Conservation (phyloP, 163 green algal genomes). For the Scenedesmus sp. region DNA sequence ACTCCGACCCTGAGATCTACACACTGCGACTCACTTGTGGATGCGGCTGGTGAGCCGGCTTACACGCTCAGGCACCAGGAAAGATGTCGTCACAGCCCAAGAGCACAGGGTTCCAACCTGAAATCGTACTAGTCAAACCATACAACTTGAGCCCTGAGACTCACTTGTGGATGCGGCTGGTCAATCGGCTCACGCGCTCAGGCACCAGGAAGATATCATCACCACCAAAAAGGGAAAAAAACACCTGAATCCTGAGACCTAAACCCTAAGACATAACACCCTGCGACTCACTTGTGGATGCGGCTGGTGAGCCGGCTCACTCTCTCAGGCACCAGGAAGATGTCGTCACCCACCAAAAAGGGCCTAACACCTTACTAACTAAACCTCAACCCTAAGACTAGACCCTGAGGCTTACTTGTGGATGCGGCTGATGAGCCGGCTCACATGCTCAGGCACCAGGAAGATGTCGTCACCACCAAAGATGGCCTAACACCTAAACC, state of each 20-base stretch:
- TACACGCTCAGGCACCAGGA: constrained; percentile 82
- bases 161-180: constrained; percentile 33
- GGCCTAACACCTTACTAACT: too few relatives aligned
- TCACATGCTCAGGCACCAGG: constrained; percentile 30
- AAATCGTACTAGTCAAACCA: too few relatives aligned
- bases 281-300: constrained; percentile 76
- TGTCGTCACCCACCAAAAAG: constrained; percentile 89
- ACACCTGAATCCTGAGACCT: not conserved
- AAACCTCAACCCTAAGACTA: not conserved
- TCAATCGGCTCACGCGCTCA: not conserved
- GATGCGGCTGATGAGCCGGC: not conserved
- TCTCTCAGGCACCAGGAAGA: constrained; percentile 86
- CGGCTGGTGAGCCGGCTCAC: constrained; percentile 69
- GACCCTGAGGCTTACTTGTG: constrained; percentile 2
- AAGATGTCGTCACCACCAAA: constrained; percentile 39
- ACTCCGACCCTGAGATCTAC: too few relatives aligned
- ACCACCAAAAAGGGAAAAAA: not conserved
- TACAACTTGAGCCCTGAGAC: too few relatives aligned
- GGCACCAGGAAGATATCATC: constrained; percentile 52
- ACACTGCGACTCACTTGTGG: constrained; percentile 25
- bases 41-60: constrained; percentile 68
- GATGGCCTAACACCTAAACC: not conserved
- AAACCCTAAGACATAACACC: not conserved
- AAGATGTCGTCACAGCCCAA: constrained; percentile 93
- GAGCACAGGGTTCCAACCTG: too few relatives aligned